Conservation (phyloP, 257 asterid genomes). For the Solanum chiquidenum region DNA sequence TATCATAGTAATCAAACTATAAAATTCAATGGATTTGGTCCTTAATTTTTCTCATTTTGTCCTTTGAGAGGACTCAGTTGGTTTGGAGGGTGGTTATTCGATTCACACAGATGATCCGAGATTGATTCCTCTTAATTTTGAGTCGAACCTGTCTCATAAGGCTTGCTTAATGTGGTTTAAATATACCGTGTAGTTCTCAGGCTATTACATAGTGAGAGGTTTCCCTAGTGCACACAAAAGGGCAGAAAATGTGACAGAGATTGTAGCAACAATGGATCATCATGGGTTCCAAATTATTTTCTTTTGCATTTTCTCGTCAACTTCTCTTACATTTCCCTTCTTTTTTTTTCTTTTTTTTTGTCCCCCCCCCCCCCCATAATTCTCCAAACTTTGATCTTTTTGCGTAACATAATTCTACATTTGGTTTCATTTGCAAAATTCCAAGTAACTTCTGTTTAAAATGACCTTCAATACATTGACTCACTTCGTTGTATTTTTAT, state of each 20-base stretch:
- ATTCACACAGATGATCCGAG: no score
- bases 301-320: not conserved
- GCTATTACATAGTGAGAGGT: no score
- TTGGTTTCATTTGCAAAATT: not conserved
- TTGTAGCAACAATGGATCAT: not conserved
- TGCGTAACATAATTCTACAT: not conserved
- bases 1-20: not conserved
- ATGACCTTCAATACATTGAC: not conserved
- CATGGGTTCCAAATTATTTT: not conserved
- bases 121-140: no score
- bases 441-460: not conserved
- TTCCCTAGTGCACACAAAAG: no score
- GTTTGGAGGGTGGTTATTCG: no score
- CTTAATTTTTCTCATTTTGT: not conserved
- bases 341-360: no score
- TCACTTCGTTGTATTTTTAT: not conserved
- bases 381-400: not conserved
- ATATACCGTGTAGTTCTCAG: not conserved
- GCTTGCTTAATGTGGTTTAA: not conserved
- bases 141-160: no score
- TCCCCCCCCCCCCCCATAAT: no score
- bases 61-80: no score
- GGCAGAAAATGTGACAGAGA: not conserved
- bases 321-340: not conserved
- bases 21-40: not conserved